phyloP scores from a whole-genome alignment of 257 asterid species.

The Nicotiana undulata region DNA sequence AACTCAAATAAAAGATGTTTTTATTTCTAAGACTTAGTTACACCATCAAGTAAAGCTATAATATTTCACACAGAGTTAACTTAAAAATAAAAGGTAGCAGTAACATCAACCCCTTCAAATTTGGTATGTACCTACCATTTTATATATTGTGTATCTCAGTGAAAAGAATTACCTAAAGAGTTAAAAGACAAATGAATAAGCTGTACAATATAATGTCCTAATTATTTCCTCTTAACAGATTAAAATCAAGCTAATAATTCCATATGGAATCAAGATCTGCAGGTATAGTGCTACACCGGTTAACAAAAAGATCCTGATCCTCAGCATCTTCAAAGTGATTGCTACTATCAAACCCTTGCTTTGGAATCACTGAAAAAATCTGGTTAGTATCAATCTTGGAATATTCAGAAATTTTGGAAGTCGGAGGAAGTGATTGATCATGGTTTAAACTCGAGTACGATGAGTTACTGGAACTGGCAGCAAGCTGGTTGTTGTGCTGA shows the following conservation, averaged over 20 bases:
- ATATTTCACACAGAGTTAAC: neutral
- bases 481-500: neutral
- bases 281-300: neutral
- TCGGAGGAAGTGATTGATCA: slow-evolving; percentile 8
- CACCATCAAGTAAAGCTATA: too few species aligned
- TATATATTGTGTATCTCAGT: neutral
- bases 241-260: slow-evolving; percentile 8
- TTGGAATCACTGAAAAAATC: slow-evolving; percentile 28
- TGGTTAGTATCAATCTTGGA: slow-evolving; percentile 26
- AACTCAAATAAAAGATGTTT: too few species aligned
- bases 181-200: neutral
- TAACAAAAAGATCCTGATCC: too few species aligned
- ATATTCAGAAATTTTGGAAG: neutral
- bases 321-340: slow-evolving; percentile 30
- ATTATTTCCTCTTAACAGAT: neutral
- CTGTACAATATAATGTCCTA: neutral
- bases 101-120: too few species aligned
- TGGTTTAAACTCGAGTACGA: too few species aligned
- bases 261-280: slow-evolving; percentile 19
- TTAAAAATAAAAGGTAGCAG: too few species aligned
- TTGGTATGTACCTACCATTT: too few species aligned
- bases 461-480: slow-evolving; percentile 8
- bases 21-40: too few species aligned
- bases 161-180: neutral
- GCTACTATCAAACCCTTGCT: slow-evolving; percentile 17